A percentile compares a stretch with the other conserved stretches of the same genome.
Evolutionary conservation across 352 stramenopile species (phyloP).

Genomic region (Aphanomyces astaci): DNA sequence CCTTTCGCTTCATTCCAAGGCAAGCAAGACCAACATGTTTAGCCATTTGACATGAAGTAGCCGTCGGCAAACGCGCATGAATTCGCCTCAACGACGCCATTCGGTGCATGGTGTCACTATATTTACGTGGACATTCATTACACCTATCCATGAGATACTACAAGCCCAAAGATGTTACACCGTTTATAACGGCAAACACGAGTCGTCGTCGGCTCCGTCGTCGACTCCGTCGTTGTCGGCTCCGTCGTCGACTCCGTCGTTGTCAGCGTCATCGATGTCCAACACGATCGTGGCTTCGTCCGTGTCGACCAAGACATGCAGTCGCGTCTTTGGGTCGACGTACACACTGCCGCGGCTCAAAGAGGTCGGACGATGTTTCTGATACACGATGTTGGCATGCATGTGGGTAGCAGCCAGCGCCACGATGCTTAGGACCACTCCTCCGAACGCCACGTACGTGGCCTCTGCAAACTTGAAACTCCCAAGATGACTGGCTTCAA

Average conservation of each 20-base stretch:
- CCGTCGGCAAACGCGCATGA: too few relatives aligned
- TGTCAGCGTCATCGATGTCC: not conserved
- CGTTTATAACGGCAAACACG: not conserved
- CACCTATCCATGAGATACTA: too few relatives aligned
- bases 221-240: not conserved
- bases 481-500: not conserved
- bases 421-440: not conserved
- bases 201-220: too few relatives aligned
- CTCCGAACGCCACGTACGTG: not conserved
- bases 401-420: not conserved
- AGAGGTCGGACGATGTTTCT: not conserved
- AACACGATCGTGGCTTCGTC: not conserved
- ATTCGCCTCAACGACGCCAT: too few relatives aligned
- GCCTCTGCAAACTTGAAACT: not conserved
- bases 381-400: not conserved
- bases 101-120: too few relatives aligned
- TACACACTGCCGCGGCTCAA: conserved; percentile 11
- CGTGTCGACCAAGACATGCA: conserved; percentile 12
- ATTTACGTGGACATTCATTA: too few relatives aligned
- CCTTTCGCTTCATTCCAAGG: too few relatives aligned
- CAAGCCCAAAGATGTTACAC: too few relatives aligned
- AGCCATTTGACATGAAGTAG: too few relatives aligned
- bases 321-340: not conserved
- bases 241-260: not conserved
- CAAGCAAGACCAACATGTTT: too few relatives aligned